Conservation (phyloP, 1,284 basidiomycete species). For the Pseudozyma flocculosa region DNA sequence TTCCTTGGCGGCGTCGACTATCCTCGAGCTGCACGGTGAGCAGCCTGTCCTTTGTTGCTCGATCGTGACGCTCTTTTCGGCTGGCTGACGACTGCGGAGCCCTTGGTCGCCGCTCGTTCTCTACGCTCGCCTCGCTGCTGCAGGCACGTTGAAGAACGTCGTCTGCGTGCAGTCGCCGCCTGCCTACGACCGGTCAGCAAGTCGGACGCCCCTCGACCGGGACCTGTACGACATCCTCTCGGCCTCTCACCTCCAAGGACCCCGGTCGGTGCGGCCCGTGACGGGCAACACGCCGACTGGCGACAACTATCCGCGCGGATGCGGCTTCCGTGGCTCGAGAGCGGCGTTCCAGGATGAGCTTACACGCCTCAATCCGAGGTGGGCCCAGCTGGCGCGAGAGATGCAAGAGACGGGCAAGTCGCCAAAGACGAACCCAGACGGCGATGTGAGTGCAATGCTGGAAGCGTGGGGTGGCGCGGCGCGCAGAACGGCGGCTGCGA, state of each 20-base stretch:
- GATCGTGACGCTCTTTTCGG: neutral
- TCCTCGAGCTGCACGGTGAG: conserved; percentile 56
- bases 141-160: too few species aligned
- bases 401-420: conserved; percentile 35
- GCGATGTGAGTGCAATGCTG: conserved; percentile 38
- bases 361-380: conserved; percentile 47
- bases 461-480: neutral
- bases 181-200: conserved; percentile 4
- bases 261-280: conserved; percentile 17
- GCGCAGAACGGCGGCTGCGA: too few species aligned
- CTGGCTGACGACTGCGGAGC: too few species aligned
- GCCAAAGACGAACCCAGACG: conserved; percentile 57
- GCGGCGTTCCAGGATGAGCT: conserved; percentile 52
- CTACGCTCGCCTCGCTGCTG: too few species aligned
- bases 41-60: conserved; percentile 18
- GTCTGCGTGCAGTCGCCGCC: conserved; percentile 20
- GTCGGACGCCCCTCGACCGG: conserved; percentile 8
- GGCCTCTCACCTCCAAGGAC: conserved; percentile 24
- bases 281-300: conserved; percentile 32
- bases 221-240: conserved; percentile 19
- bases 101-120: too few species aligned
- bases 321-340: conserved; percentile 44
- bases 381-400: conserved; percentile 45
- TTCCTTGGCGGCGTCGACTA: conserved; percentile 33
- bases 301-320: conserved; percentile 37